phyloP scores from a whole-genome alignment of 495 filamentous ascomycete species.

The Cladorrhinum samala region DNA sequence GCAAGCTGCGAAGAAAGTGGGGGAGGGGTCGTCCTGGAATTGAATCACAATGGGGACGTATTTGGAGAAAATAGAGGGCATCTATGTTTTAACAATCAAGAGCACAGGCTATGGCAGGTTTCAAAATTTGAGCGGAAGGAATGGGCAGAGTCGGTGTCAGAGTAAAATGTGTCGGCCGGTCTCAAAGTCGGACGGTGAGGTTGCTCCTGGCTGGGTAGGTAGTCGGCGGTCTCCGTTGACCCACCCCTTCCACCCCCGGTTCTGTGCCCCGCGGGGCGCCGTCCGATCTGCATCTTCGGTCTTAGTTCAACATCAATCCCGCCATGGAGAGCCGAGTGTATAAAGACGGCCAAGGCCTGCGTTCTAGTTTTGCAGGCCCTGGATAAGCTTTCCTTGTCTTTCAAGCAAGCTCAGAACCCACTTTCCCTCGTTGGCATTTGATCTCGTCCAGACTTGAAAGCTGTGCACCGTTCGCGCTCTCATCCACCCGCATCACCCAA shows the following conservation, averaged over 20 bases:
- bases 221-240: slow-evolving; percentile 31
- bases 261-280: slow-evolving; percentile 14
- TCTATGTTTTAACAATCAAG: background rate
- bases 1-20: background rate
- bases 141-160: no score
- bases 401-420: background rate
- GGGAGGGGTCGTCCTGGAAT: background rate
- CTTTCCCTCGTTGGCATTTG: background rate
- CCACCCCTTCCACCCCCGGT: slow-evolving; percentile 11
- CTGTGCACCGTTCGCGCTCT: background rate
- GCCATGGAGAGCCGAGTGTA: background rate
- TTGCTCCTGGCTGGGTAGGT: slow-evolving; percentile 11
- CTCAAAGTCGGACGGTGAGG: background rate
- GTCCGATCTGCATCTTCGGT: slow-evolving; percentile 12
- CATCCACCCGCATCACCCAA: no score
- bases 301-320: background rate
- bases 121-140: background rate
- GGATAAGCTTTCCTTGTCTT: slow-evolving; percentile 3
- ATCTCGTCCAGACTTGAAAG: no score
- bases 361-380: background rate
- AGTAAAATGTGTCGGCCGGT: no score
- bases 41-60: no score
- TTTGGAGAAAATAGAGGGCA: no score
- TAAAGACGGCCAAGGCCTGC: no score
- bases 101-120: background rate